Percentiles rank a stretch among this genome's conserved stretches.
Conservation (phyloP, 2,329 filamentous ascomycete species). For the Bisporella sp. region DNA sequence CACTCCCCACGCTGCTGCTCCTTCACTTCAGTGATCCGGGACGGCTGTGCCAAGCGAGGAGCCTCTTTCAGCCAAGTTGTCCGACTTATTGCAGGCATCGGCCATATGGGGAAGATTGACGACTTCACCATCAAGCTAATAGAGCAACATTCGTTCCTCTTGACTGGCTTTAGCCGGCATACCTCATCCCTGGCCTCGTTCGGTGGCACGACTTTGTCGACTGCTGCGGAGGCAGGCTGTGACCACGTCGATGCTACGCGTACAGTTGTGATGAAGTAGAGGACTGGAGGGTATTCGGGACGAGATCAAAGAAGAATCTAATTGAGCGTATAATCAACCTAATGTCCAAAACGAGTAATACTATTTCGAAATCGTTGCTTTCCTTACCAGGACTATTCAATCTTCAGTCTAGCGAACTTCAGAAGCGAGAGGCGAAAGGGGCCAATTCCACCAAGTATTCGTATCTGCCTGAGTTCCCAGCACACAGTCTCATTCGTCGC, state of each 20-base stretch:
- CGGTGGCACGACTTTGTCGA: constrained; percentile 8
- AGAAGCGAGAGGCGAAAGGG: no score
- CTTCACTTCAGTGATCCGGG: constrained; percentile 8
- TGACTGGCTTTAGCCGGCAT: constrained; percentile 15
- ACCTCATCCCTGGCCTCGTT: constrained; percentile 8
- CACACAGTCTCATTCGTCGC: no score
- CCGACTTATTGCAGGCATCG: constrained; percentile 8
- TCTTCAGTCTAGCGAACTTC: no score
- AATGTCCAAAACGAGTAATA: no score
- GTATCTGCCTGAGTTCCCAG: no score
- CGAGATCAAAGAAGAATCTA: no score
- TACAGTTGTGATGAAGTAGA: no score
- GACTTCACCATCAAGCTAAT: constrained; percentile 11
- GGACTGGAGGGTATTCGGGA: no score
- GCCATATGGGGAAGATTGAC: constrained; percentile 10
- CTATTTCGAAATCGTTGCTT: no score
- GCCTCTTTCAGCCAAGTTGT: constrained; percentile 11
- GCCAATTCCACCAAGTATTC: no score
- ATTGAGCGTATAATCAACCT: no score
- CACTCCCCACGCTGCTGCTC: constrained; percentile 10
- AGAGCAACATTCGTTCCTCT: constrained; percentile 12
- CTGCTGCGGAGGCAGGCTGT: constrained; percentile 9
- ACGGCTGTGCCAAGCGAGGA: constrained; percentile 5
- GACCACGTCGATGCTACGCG: constrained; percentile 3
- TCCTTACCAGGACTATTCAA: no score